Evolutionary conservation across 352 stramenopile genomes (phyloP), one percentile per base, ranked within the genome.

Genomic region (Elongisporangium prolatum): DNA sequence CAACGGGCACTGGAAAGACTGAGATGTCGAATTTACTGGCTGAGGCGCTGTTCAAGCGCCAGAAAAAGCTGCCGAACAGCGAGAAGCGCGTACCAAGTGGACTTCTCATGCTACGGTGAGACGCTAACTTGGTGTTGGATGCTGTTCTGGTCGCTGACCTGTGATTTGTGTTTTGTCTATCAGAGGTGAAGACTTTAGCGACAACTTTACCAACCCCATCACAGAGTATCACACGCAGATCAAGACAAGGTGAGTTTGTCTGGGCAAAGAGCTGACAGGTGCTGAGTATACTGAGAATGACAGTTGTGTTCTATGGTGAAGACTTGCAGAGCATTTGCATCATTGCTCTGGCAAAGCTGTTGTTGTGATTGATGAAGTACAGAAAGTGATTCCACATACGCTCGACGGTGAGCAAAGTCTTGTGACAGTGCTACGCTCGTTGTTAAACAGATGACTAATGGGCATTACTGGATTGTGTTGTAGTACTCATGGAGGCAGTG

Each of bases 281-380:
- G 56, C 14, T 20, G 20, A n/a, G n/a, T n/a, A n/a, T 57, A 52
- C 11, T 51, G 21, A 37, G 38, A 17, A 58, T 53, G 54, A 8
- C 37, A 14, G 49, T 38, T 61, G 3, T 59, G 8, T 21, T 52
- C 2, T 40, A 6, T 20, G 18, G 13, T 69, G 52, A 38, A 92
- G 82, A 70, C 65, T 96, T 17, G 83, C 77, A 10, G 80, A 94
- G 25, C 85, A 95, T 57, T 71, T 97, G 47, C 68, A 84, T 21
- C 64, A 79, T 34, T 96, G 88, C 65, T 88, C 72, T 18, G 89
- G 89, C 20, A 93, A 96, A 62, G 88, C 86, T 3, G 78, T 97
- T 10, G 82, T 97, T 21, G 70, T 97, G 25, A 96, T 97, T 52
- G 89, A 97, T 57, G 89, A 97, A 77, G 81, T 97, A 22, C 88